Evolutionary conservation across 805 yeast genomes (phyloP), one percentile per base, ranked within the genome.

Genomic region (Candida nemodendra): DNA sequence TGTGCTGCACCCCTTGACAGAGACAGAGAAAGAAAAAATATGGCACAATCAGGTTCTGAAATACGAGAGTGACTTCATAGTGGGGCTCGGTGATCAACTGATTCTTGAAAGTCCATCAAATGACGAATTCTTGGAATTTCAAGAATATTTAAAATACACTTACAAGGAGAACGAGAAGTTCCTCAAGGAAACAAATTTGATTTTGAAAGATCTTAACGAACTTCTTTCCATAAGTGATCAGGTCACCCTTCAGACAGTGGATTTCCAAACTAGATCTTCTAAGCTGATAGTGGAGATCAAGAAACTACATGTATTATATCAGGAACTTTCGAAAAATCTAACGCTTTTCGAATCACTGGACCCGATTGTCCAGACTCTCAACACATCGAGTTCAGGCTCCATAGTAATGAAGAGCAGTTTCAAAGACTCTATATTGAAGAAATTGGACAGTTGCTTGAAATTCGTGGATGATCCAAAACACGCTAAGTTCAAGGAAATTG

Each of bases 311-410:
- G 44, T 46, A 2, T 63, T 79, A 27, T 66, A 73, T 21, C 51
- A 55, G 0, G 75, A 73, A 3, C 58, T 87, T 17, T 65, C 71
- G 14, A 36, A 50, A 1, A 71, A 76, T 33, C 68, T 91, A 39
- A 58, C 66, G 14, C 69, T 78, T 36, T 90, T 87, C 56, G 89
- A 84, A 46, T 68, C 76, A 15, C 65, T 91, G 36, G 95, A 88
- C 37, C 65, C 74, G 3, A 80, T 87, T 27, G 81, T 86, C 25
- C 73, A 78, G 39, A 70, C 72, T 28, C 71, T 91, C 44, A 83
- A 88, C 47, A 73, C 79, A 18, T 80, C 86, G 2, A 60, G 64
- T 39, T 68, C 76, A 2, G 87, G 86, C 1, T 75, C 82, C n/a
- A 71, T 83, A 24, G 89, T 89, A 4, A 70, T 76, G 30, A 71